These are phyloP conservation scores for Vitis hybrid DNA, from an alignment of 177 flowering plant genomes.

Conservation along the genomic window DNA sequence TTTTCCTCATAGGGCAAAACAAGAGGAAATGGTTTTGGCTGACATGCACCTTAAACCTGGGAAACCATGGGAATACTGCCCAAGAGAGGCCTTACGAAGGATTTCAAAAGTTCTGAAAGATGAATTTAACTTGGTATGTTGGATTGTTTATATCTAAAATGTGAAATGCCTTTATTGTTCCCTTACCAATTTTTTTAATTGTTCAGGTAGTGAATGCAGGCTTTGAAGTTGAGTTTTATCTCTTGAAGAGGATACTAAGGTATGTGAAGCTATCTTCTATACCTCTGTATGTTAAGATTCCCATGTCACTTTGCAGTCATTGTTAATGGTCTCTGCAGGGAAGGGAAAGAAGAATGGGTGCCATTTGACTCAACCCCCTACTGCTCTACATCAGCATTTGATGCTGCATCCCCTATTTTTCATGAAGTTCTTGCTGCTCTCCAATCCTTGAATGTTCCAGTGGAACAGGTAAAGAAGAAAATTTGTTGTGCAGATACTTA, in stretches of 20 bases:
- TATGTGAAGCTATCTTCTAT: slow-evolving; percentile 14
- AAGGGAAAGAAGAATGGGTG: slow-evolving; percentile 74
- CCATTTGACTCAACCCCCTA: slow-evolving; percentile 80
- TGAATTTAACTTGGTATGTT: slow-evolving; percentile 85
- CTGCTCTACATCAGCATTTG: slow-evolving; percentile 80
- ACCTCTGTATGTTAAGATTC: background rate
- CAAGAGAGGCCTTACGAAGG: slow-evolving; percentile 80
- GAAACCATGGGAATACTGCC: slow-evolving; percentile 92
- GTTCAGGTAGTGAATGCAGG: slow-evolving; percentile 88
- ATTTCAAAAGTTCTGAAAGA: slow-evolving; percentile 71
- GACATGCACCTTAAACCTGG: slow-evolving; percentile 90
- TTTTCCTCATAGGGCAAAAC: slow-evolving; percentile 49
- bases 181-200: slow-evolving; percentile 3
- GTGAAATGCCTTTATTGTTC: slow-evolving; percentile 3
- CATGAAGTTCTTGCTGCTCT: slow-evolving; percentile 59
- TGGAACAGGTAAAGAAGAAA: slow-evolving; percentile 75
- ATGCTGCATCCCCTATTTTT: slow-evolving; percentile 66
- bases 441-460: slow-evolving; percentile 59
- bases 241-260: slow-evolving; percentile 64
- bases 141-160: slow-evolving; percentile 1
- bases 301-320: slow-evolving; percentile 1
- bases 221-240: slow-evolving; percentile 87
- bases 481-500: background rate
- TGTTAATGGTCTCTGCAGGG: slow-evolving; percentile 35
- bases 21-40: slow-evolving; percentile 94